Percentiles rank a stretch among this genome's conserved stretches.
phyloP scores from a whole-genome alignment of 352 stramenopile species.

The Achlya hypogyna region DNA sequence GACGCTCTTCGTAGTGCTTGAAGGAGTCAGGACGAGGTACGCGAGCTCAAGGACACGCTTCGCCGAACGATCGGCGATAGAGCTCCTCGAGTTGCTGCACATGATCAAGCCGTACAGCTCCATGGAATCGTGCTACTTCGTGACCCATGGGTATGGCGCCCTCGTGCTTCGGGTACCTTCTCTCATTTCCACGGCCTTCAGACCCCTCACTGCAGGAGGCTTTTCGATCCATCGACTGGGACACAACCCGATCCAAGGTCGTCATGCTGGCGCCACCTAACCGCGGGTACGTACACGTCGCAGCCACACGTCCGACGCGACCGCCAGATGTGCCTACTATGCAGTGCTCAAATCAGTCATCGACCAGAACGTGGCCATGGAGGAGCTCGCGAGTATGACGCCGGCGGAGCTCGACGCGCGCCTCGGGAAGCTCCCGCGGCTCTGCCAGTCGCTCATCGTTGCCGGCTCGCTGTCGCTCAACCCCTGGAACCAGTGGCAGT shows the following conservation, averaged over 20 bases:
- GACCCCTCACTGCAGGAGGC: slow-evolving; percentile 34
- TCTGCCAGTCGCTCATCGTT: slow-evolving; percentile 52
- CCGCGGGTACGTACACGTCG: slow-evolving; percentile 31
- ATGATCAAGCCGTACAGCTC: slow-evolving; percentile 50
- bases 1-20: slow-evolving; percentile 24
- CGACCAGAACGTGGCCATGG: slow-evolving; percentile 31
- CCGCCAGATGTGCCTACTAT: slow-evolving; percentile 23
- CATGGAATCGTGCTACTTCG: slow-evolving; percentile 52
- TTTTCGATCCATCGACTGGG: slow-evolving; percentile 61
- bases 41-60: not conserved
- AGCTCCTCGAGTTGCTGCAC: slow-evolving; percentile 38
- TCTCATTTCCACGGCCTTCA: not conserved
- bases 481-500: slow-evolving; percentile 63
- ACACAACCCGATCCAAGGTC: slow-evolving; percentile 57
- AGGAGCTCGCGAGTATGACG: slow-evolving; percentile 42
- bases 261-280: slow-evolving; percentile 69
- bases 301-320: not conserved
- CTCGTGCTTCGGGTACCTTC: slow-evolving; percentile 46
- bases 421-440: slow-evolving; percentile 51
- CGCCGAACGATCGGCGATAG: slow-evolving; percentile 12
- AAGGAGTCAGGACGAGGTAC: slow-evolving; percentile 34
- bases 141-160: slow-evolving; percentile 62
- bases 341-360: slow-evolving; percentile 36
- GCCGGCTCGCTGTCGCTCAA: slow-evolving; percentile 60
- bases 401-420: slow-evolving; percentile 36